A percentile compares a stretch with the other conserved stretches of the same genome.
Evolutionary conservation across 2,329 filamentous ascomycete genomes (phyloP).

Genomic region (Thermomyces lanuginosus): DNA sequence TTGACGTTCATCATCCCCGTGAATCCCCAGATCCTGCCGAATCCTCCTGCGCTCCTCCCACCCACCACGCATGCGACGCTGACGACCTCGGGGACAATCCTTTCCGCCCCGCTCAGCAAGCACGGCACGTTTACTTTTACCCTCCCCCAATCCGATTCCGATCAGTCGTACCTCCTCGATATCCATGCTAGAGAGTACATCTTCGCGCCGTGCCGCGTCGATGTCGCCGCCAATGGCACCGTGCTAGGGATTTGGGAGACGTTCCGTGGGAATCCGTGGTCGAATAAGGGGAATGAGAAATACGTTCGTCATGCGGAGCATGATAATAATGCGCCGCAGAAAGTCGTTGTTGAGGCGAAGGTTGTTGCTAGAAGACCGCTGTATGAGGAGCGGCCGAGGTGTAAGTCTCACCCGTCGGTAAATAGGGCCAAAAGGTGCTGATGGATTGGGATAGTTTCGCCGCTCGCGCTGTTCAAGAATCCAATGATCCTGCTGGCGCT

Average conservation of each 20-base stretch:
- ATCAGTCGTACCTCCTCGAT: slow-evolving; percentile 58
- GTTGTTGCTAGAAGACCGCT: slow-evolving; percentile 52
- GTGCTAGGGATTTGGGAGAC: slow-evolving; percentile 62
- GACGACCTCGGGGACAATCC: slow-evolving; percentile 24
- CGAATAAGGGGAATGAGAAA: slow-evolving; percentile 51
- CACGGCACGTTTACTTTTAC: slow-evolving; percentile 59
- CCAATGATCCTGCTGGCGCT: slow-evolving; percentile 92
- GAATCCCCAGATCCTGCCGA: slow-evolving; percentile 23
- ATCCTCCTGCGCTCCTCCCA: slow-evolving; percentile 26
- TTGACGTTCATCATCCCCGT: slow-evolving; percentile 25
- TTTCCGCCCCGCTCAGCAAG: slow-evolving; percentile 48
- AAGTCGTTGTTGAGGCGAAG: slow-evolving; percentile 44
- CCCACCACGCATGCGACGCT: slow-evolving; percentile 38
- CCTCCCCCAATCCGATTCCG: slow-evolving; percentile 28
- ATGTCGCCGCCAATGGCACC: slow-evolving; percentile 34
- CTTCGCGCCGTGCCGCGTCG: slow-evolving; percentile 68
- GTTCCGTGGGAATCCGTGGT: slow-evolving; percentile 78
- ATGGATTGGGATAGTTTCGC: slow-evolving; percentile 42
- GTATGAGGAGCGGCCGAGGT: slow-evolving; percentile 58
- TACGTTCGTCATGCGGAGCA: slow-evolving; percentile 48
- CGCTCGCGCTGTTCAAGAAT: slow-evolving; percentile 73
- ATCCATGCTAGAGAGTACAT: slow-evolving; percentile 57
- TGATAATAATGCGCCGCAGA: slow-evolving; percentile 29
- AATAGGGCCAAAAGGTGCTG: slow-evolving; percentile 1
- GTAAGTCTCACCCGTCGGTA: slow-evolving; percentile 36